Evolutionary conservation across 2,329 filamentous ascomycete species (phyloP), one percentile per base, ranked within the genome.

Genomic region (Aspergillus fumigatus): DNA sequence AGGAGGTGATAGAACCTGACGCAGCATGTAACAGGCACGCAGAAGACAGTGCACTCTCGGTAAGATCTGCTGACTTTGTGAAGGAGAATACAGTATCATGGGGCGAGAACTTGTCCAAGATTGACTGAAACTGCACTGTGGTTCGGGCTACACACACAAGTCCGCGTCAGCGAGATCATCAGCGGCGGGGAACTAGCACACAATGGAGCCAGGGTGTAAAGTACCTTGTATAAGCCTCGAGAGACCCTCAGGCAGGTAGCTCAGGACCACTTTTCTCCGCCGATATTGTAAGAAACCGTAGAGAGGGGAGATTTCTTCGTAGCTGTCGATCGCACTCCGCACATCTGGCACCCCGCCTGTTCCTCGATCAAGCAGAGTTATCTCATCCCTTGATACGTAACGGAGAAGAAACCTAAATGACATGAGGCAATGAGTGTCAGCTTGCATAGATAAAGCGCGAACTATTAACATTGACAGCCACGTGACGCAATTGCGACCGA

Each of bases 201-300:
- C 10, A 17, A 41, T n/a, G 6, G 26, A 50, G 73, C 84, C 21
- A 23, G 21, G 10, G 19, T 45, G 43, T 10, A 23, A 23, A 23
- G 65, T 76, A 96, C 94, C 94, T 89, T 96, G 90, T 53, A 99
- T 80, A 54, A 99, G 80, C 67, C 94, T 85, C 61, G 94, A 97
- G 63, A 92, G 93, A 58, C 88, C 90, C 58, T 96, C 90, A 1
- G 93, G 94, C 60, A 96, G 83, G 73, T 94, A 96, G 77, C 94
- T 97, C 73, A 99, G 84, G 58, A 99, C 77, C 50, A 97, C 89
- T 75, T 92, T 97, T 70, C 92, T 86, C 70, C 92, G 86, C 55
- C 93, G 83, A 74, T 97, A 97, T 66, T 90, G 87, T 65, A 99
- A 78, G 71, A 97, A 91, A 53, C 94, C 94, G 70, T 95, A 99